These are phyloP conservation scores for Akanthomyces lecanii DNA, from an alignment of 2,329 filamentous ascomycete genomes.

Conservation along the genomic window DNA sequence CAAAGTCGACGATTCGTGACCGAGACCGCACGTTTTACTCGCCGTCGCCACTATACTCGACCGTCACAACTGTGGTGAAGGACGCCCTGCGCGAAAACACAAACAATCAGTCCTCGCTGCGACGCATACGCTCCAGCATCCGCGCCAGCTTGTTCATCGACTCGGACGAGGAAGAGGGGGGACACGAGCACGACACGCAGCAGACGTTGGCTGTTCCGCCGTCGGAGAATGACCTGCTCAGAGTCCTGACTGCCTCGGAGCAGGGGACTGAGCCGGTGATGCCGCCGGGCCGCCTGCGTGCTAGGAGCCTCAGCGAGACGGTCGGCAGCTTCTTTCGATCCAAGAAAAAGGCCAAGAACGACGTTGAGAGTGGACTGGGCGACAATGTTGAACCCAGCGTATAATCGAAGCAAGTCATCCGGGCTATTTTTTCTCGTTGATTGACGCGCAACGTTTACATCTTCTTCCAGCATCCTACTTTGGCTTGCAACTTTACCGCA, in stretches of 20 bases:
- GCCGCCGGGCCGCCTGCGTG: slow-evolving; percentile 27
- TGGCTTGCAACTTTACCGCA: neutral
- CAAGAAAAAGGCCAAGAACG: slow-evolving; percentile 23
- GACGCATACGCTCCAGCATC: slow-evolving; percentile 46
- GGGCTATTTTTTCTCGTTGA: neutral
- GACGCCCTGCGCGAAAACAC: slow-evolving; percentile 48
- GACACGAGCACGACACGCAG: slow-evolving; percentile 22
- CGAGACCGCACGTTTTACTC: slow-evolving; percentile 49
- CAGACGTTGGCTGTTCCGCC: slow-evolving; percentile 21
- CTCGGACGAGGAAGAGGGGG: slow-evolving; percentile 35
- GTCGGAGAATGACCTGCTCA: slow-evolving; percentile 26
- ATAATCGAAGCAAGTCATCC: neutral
- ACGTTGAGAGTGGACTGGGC: neutral
- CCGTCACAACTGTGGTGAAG: slow-evolving; percentile 54
- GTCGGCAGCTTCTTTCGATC: slow-evolving; percentile 38
- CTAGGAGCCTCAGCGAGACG: slow-evolving; percentile 40
- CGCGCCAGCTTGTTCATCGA: slow-evolving; percentile 53
- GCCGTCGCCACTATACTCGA: slow-evolving; percentile 56
- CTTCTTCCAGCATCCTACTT: neutral
- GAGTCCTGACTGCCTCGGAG: slow-evolving; percentile 21
- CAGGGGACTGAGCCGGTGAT: slow-evolving; percentile 18
- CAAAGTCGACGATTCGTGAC: slow-evolving; percentile 30
- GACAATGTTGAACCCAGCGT: neutral
- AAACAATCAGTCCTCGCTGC: slow-evolving; percentile 40
- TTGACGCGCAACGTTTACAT: no score